phyloP scores from a whole-genome alignment of 2,329 filamentous ascomycete species.

The Fusarium verrucosum region DNA sequence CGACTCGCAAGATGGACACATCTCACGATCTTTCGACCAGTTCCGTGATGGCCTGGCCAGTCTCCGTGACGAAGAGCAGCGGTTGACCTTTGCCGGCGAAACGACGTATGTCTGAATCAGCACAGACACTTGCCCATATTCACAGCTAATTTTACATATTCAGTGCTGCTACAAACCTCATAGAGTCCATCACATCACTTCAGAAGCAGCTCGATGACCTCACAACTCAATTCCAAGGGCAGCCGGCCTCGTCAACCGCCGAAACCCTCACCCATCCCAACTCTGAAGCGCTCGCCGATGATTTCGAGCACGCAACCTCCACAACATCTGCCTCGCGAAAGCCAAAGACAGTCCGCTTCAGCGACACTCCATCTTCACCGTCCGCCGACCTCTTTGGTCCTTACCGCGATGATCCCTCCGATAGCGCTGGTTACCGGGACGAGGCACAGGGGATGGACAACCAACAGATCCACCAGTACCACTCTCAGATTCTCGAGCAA shows the following conservation, averaged over 20 bases:
- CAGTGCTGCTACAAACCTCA: constrained; percentile 60
- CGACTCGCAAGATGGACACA: constrained; percentile 86
- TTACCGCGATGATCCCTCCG: constrained; percentile 75
- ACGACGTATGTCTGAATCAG: constrained; percentile 60
- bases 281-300: constrained; percentile 66
- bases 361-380: constrained; percentile 65
- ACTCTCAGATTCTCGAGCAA: constrained; percentile 80
- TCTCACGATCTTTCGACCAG: constrained; percentile 87
- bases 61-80: constrained; percentile 70
- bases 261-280: constrained; percentile 69
- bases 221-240: constrained; percentile 80
- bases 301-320: constrained; percentile 72
- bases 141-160: background rate
- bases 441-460: constrained; percentile 74
- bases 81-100: constrained; percentile 71
- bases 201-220: constrained; percentile 80
- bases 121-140: background rate
- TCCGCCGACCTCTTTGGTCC: constrained; percentile 59
- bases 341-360: constrained; percentile 86
- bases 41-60: constrained; percentile 81
- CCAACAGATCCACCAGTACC: constrained; percentile 86
- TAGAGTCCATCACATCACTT: constrained; percentile 73
- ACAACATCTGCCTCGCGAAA: constrained; percentile 46
- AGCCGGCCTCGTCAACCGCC: constrained; percentile 60
- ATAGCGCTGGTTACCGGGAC: constrained; percentile 66